Base-by-base conservation (phyloP, 2,329 filamentous ascomycete genomes). In the Fusarium verrucosum region DNA sequence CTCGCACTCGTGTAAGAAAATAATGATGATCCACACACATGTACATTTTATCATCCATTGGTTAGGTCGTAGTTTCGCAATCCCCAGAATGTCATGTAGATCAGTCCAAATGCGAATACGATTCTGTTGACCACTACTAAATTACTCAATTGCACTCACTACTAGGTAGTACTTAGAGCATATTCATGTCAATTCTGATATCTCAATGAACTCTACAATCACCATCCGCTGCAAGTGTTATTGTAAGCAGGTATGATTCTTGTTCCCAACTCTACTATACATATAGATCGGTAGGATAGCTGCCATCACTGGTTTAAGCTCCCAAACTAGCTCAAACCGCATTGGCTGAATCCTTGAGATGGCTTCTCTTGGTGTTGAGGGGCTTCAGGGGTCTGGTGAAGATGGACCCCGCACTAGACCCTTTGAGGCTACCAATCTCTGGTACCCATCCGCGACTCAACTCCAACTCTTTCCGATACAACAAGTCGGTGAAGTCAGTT, bases 401-500 rank as follows among this genome's bases (percentile, higher is more conserved):
- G 57, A 50, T 55, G 44, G 59, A 71, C 70, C 70, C 70, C 70
- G 68, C 70, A 71, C 70, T 72, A 72, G 58, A 44, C 70, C 38
- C 10, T n/a, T 47, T 69, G 35, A 42, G 68, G 70, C 58, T 50
- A 49, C 46, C n/a, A 40, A 60, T 43, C 57, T 64, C 44, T 41
- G 42, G 58, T 60, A 47, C 58, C 62, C 46, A 22, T 43, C 53
- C 40, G 51, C 46, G 55, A 43, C 50, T 58, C 61, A 72, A 69
- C 69, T 72, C 70, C 68, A 71, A 70, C 54, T 68, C 60, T 62
- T 70, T 57, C 70, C 60, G 58, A 70, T 50, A 62, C 60, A 68
- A 66, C 56, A 71, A 72, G 70, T 72, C 70, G 70, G 70, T 72
- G 68, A 64, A 62, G 58, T 71, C 47, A 44, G 28, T 33, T 64